Percentiles rank a stretch among this genome's conserved stretches.
These are phyloP conservation scores for Combretum micranthum DNA, from an alignment of 345 rosid genomes.

Conservation along the genomic window DNA sequence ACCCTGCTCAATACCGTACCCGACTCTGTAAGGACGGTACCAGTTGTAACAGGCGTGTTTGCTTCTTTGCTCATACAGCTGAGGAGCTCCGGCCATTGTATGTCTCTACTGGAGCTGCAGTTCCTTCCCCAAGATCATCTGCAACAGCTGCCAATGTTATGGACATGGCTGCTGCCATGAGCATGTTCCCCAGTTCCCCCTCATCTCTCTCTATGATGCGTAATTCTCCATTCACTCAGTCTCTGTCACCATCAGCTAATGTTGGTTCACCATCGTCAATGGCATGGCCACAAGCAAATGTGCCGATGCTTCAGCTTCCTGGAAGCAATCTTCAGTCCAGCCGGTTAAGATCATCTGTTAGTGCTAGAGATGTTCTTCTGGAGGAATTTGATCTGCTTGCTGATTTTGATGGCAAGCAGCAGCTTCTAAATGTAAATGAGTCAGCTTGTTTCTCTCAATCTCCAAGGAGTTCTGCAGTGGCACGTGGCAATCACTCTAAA, in stretches of 20 bases:
- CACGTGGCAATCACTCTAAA: slow-evolving; percentile 59
- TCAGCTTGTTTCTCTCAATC: slow-evolving; percentile 40
- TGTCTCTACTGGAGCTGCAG: slow-evolving; percentile 85
- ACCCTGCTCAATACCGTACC: slow-evolving; percentile 93
- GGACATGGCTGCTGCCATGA: slow-evolving; percentile 78
- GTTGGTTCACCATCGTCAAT: slow-evolving; percentile 60
- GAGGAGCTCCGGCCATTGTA: slow-evolving; percentile 89
- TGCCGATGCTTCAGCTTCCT: slow-evolving; percentile 71
- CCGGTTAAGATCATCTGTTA: slow-evolving; percentile 76
- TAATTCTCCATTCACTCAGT: slow-evolving; percentile 74
- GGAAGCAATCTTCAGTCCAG: slow-evolving; percentile 84
- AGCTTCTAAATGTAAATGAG: slow-evolving; percentile 64
- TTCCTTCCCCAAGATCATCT: slow-evolving; percentile 77
- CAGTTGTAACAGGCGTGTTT: slow-evolving; percentile 74
- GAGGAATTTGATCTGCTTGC: slow-evolving; percentile 57
- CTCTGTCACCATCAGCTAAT: slow-evolving; percentile 73
- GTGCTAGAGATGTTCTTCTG: slow-evolving; percentile 59
- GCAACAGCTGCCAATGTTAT: slow-evolving; percentile 37
- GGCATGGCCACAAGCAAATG: slow-evolving; percentile 86
- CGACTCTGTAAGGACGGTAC: slow-evolving; percentile 91
- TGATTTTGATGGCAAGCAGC: slow-evolving; percentile 60
- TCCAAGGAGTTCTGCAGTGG: slow-evolving; percentile 36
- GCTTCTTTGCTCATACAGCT: slow-evolving; percentile 88
- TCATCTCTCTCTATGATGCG: slow-evolving; percentile 73
- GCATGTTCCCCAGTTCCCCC: slow-evolving; percentile 76